Evolutionary conservation across 805 yeast species (phyloP).

Genomic region (Peterozyma xylosa): DNA sequence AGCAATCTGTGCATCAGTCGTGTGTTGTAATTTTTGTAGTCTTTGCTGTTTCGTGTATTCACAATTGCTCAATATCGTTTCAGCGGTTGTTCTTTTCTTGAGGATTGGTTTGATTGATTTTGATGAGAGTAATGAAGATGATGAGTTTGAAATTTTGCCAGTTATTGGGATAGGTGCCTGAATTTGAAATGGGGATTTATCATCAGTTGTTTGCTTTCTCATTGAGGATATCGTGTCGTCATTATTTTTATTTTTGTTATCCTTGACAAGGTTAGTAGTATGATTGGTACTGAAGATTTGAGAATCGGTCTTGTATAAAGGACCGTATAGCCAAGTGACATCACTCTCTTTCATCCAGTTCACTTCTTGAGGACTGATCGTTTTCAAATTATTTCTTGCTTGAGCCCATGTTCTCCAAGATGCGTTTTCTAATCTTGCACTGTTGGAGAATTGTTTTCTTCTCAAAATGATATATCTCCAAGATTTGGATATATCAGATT

Average conservation of each 20-base stretch:
- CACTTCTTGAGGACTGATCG: conserved; percentile 84
- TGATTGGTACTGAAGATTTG: too few relatives aligned
- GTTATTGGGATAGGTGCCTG: too few relatives aligned
- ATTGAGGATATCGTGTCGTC: too few relatives aligned
- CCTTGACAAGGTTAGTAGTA: neutral
- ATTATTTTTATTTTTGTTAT: neutral
- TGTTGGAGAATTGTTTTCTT: conserved; percentile 77
- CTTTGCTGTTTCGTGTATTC: too few relatives aligned
- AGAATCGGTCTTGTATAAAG: conserved; percentile 32
- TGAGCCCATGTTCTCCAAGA: conserved; percentile 98
- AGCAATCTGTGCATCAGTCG: too few relatives aligned
- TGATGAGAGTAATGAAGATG: too few relatives aligned
- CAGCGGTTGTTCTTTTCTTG: conserved; percentile 80
- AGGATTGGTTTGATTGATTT: conserved; percentile 70
- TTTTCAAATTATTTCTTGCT: conserved; percentile 58
- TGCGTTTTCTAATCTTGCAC: conserved; percentile 76
- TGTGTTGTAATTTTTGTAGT: too few relatives aligned
- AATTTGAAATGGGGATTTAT: too few relatives aligned
- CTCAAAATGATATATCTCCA: conserved; percentile 89
- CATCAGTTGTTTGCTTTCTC: too few relatives aligned
- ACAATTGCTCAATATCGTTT: conserved; percentile 36
- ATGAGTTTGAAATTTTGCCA: too few relatives aligned
- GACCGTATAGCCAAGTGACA: conserved; percentile 98
- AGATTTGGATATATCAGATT: conserved; percentile 82
- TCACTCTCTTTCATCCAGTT: conserved; percentile 97